Conservation (phyloP, 2,329 filamentous ascomycete genomes). For the Zasmidium citrigriseum region DNA sequence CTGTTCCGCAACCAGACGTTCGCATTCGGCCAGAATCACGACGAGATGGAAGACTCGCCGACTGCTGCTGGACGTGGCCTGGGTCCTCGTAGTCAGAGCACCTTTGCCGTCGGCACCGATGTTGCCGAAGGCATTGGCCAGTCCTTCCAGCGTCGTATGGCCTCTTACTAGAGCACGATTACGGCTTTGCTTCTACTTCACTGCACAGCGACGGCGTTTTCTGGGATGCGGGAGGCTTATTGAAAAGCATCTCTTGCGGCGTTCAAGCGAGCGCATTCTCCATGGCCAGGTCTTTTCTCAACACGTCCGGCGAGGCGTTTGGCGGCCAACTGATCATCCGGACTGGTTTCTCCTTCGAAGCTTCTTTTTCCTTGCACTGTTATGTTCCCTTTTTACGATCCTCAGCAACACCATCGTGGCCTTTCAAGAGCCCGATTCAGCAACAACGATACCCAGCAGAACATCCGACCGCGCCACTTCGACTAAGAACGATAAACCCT, state of each 20-base stretch:
- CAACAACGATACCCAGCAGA: constrained; percentile 24
- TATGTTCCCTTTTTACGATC: constrained; percentile 25
- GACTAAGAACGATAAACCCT: constrained; percentile 8
- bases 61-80: constrained; percentile 46
- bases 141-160: constrained; percentile 36
- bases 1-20: constrained; percentile 88
- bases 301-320: constrained; percentile 20
- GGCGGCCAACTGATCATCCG: constrained; percentile 17
- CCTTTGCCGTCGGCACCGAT: constrained; percentile 33
- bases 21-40: constrained; percentile 77
- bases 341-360: constrained; percentile 14
- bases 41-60: constrained; percentile 64
- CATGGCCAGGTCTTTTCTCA: constrained; percentile 10
- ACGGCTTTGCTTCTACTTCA: constrained; percentile 15
- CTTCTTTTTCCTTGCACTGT: constrained; percentile 19
- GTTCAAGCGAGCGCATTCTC: constrained; percentile 28
- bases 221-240: constrained; percentile 11
- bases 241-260: constrained; percentile 21
- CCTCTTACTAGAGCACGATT: constrained; percentile 33
- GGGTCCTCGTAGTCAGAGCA: constrained; percentile 31
- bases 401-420: constrained; percentile 16
- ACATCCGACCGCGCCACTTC: constrained; percentile 11
- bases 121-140: constrained; percentile 34
- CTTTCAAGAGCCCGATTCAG: constrained; percentile 8
- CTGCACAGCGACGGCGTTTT: constrained; percentile 22